Conservation (phyloP, 202 grass and related monocot genomes). For the Eragrostis tef region DNA sequence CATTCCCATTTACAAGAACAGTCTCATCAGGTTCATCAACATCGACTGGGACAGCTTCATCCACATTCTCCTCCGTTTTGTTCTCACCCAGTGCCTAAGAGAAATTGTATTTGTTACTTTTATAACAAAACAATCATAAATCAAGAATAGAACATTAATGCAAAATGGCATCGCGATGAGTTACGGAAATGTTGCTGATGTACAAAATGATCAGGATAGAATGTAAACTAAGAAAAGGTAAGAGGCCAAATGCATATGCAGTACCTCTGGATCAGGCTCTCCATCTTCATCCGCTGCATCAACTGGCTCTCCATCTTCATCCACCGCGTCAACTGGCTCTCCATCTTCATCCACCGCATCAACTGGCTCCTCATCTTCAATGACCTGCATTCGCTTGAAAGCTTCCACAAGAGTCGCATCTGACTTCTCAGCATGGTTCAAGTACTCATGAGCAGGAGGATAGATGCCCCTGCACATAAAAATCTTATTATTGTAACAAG, state of each 20-base stretch:
- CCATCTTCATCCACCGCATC: constrained; percentile 52
- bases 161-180: constrained; percentile 32
- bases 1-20: constrained; percentile 83
- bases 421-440: constrained; percentile 65
- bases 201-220: constrained; percentile 12
- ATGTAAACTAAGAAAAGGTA: constrained; percentile 14
- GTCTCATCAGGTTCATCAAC: constrained; percentile 67
- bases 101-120: not conserved
- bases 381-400: constrained; percentile 84
- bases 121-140: constrained; percentile 15
- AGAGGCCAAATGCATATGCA: not conserved
- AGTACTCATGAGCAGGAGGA: constrained; percentile 76
- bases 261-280: constrained; percentile 68
- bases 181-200: not conserved
- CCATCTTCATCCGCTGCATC: constrained; percentile 50
- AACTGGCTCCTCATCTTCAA: constrained; percentile 62
- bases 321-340: constrained; percentile 44
- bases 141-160: constrained; percentile 25
- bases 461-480: constrained; percentile 64
- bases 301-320: constrained; percentile 51
- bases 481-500: constrained; percentile 37
- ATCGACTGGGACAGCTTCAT: constrained; percentile 75
- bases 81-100: constrained; percentile 54
- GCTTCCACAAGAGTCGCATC: constrained; percentile 74
- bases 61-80: constrained; percentile 55